Conservation (phyloP, 2,329 filamentous ascomycete species). For the Gremmenia infestans region DNA sequence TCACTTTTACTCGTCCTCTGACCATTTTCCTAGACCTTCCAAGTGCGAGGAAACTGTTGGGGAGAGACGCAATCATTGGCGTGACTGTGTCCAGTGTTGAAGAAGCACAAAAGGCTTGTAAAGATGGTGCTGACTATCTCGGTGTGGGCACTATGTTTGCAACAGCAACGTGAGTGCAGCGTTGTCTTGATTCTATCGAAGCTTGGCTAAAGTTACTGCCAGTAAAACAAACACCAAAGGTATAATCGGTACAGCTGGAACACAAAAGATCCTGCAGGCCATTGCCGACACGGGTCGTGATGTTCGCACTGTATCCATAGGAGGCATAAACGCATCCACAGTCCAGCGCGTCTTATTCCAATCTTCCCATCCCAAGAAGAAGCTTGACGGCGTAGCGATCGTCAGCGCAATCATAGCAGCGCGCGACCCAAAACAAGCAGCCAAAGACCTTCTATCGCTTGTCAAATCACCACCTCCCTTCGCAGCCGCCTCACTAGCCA, state of each 20-base stretch:
- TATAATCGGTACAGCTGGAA: conserved; percentile 69
- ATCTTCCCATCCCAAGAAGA: conserved; percentile 48
- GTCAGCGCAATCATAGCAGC: conserved; percentile 85
- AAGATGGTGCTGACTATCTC: conserved; percentile 80
- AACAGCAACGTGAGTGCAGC: conserved; percentile 62
- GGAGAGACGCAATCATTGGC: conserved; percentile 75
- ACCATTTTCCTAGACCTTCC: conserved; percentile 43
- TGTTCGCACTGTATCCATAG: conserved; percentile 74
- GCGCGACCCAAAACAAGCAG: conserved; percentile 57
- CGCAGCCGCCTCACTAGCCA: conserved; percentile 11
- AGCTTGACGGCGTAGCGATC: conserved; percentile 76
- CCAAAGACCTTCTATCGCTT: conserved; percentile 52
- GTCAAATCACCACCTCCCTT: conserved; percentile 37
- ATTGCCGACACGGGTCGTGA: conserved; percentile 40
- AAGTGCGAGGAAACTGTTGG: conserved; percentile 67
- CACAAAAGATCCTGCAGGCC: conserved; percentile 58
- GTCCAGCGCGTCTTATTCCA: conserved; percentile 70
- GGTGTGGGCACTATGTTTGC: conserved; percentile 88
- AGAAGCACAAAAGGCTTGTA: conserved; percentile 68
- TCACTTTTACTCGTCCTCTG: conserved; percentile 9
- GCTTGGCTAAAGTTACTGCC: conserved; percentile 10
- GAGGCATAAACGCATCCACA: conserved; percentile 77
- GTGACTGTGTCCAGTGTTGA: conserved; percentile 73
- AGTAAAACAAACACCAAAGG: conserved; percentile 84
- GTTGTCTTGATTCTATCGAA: neutral